Evolutionary conservation across 2,329 filamentous ascomycete genomes (phyloP).

Genomic region (Curvularia spicifera): DNA sequence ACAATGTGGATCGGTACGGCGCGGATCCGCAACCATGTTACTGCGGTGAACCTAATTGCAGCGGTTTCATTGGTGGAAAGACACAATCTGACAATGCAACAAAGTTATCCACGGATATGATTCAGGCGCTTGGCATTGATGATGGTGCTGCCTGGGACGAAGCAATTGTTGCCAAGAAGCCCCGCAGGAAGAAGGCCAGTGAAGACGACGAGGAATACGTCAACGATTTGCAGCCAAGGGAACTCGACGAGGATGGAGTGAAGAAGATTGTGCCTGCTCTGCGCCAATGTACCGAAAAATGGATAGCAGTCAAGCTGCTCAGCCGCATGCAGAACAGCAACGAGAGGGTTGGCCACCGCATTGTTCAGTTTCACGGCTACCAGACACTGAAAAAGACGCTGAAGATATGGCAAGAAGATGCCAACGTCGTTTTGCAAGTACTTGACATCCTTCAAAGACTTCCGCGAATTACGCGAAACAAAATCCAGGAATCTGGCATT

Average conservation of each 20-base stretch:
- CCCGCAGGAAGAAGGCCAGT: constrained; percentile 86
- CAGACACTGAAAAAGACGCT: constrained; percentile 90
- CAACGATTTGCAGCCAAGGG: constrained; percentile 81
- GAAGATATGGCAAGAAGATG: constrained; percentile 83
- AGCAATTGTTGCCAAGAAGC: constrained; percentile 78
- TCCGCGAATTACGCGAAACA: constrained; percentile 91
- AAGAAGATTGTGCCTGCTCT: constrained; percentile 95
- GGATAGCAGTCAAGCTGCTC: constrained; percentile 96
- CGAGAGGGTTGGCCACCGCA: constrained; percentile 82
- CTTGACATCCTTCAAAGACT: constrained; percentile 88
- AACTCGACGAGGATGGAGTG: constrained; percentile 80
- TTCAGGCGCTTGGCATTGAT: constrained; percentile 95
- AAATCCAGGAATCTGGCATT: constrained; percentile 95
- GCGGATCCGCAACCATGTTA: constrained; percentile 97
- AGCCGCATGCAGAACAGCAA: constrained; percentile 86
- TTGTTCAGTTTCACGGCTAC: constrained; percentile 97
- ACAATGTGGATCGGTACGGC: constrained; percentile 98
- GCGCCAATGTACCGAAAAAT: constrained; percentile 98
- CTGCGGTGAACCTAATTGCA: constrained; percentile 92
- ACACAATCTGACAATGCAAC: constrained; percentile 96
- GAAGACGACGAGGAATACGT: constrained; percentile 97
- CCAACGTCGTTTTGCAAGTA: constrained; percentile 87
- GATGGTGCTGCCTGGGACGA: constrained; percentile 92
- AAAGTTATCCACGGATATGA: constrained; percentile 85
- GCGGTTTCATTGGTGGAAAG: constrained; percentile 95